Base-by-base conservation (phyloP, 169 alveolate genomes). In the Plasmodium vinckei region DNA sequence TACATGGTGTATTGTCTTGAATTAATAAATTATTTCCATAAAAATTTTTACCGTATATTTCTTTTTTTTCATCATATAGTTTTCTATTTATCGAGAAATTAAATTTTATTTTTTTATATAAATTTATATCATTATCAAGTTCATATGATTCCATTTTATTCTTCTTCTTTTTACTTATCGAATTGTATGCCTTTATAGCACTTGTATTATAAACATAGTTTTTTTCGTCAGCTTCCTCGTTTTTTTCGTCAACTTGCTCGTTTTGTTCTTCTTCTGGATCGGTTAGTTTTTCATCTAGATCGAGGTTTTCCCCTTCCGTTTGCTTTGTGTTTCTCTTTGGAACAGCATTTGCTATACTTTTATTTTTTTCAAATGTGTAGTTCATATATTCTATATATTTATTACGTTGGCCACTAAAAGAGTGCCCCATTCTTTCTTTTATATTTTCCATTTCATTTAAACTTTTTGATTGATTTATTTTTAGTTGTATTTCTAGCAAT, bases 71-170 rank as follows among this genome's bases (percentile, higher is more conserved):
- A 10, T 79, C 82, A 79, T 79, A 79, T 9, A 79, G 15, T 19
- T 65, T 79, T 15, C 89, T 64, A 56, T 79, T 79, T 17, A 79
- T 67, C 1, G 89, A 79, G 23, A 79, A 60, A 54, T 79, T 79
- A 46, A 79, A 79, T n/a, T 79, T 79, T 49, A 79, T 79, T 79
- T 79, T 79, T 65, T 79, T 79, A 42, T 65, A 79, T 10, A 79
- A 54, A 53, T 46, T 19, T 25, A 39, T 47, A 64, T 79, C 89
- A 27, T 57, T 57, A 44, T 79, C 89, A 0, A 79, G 60, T 51
- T 65, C 82, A 46, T 33, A 33, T 1, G 57, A 19, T 23, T 67
- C 70, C 2, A 51, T 42, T 49, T 33, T 67, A 15, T 79, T 79
- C 13, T 72, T 72, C 17, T 77, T 77, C 19, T 49, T 72, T 42